phyloP scores from a whole-genome alignment of 352 stramenopile genomes.

The Peronosclerospora sorghi region DNA sequence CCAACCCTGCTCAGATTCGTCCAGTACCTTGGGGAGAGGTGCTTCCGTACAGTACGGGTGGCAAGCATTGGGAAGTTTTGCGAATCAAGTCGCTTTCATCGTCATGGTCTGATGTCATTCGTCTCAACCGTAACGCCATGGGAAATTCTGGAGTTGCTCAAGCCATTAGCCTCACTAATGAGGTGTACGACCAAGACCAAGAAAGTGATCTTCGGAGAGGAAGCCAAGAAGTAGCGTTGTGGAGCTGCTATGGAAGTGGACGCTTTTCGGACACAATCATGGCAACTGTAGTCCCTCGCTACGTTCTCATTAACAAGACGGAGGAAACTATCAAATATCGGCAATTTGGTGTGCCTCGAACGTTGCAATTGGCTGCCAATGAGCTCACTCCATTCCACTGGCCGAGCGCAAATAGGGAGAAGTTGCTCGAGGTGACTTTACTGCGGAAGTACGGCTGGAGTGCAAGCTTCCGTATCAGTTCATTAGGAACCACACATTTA shows the following conservation, averaged over 20 bases:
- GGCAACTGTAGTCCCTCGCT: constrained; percentile 73
- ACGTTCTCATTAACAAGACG: constrained; percentile 84
- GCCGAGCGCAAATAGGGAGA: constrained; percentile 61
- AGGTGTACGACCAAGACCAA: constrained; percentile 45
- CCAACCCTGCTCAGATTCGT: constrained; percentile 68
- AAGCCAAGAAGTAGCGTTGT: constrained; percentile 73
- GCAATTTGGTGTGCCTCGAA: constrained; percentile 64
- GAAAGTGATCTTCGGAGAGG: constrained; percentile 51
- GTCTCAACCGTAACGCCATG: constrained; percentile 81
- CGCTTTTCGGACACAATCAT: constrained; percentile 82
- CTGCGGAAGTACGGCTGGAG: constrained; percentile 77
- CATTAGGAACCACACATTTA: constrained; percentile 76
- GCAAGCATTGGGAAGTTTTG: constrained; percentile 78
- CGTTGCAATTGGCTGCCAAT: constrained; percentile 57
- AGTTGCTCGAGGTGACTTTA: constrained; percentile 78
- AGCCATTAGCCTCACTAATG: constrained; percentile 74
- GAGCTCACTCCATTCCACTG: constrained; percentile 79
- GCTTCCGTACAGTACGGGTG: constrained; percentile 56
- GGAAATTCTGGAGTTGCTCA: constrained; percentile 81
- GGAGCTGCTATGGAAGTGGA: constrained; percentile 75
- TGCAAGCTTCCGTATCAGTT: constrained; percentile 79
- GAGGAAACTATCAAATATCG: constrained; percentile 78
- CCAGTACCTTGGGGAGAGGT: constrained; percentile 75
- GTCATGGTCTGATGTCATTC: constrained; percentile 77
- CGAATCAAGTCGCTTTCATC: constrained; percentile 65